Evolutionary conservation across 306 rosid genomes (phyloP).

Genomic region (Lathyrus oleraceus): DNA sequence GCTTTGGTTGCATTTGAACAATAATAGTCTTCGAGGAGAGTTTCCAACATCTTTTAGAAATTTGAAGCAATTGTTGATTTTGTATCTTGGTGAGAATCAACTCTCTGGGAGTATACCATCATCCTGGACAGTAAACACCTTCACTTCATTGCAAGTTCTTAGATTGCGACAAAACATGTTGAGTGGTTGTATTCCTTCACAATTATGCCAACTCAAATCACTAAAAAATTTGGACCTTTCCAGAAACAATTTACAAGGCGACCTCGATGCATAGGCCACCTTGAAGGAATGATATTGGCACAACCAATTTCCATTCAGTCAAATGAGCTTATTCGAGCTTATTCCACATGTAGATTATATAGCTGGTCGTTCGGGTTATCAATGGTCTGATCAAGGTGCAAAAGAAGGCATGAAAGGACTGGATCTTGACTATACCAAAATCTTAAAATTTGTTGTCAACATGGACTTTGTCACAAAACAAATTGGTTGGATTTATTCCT

Average conservation of each 20-base stretch:
- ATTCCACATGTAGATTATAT: too few relatives aligned
- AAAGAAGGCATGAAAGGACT: constrained; percentile 13
- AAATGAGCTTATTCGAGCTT: too few relatives aligned
- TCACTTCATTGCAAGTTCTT: constrained; percentile 15
- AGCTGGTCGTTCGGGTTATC: neutral
- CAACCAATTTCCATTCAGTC: neutral
- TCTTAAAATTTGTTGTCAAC: neutral
- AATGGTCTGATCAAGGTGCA: neutral
- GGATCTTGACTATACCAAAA: constrained; percentile 24
- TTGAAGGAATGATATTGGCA: neutral
- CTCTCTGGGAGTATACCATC: constrained; percentile 27
- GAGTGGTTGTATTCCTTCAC: constrained; percentile 11
- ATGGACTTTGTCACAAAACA: constrained; percentile 34
- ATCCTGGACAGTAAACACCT: neutral
- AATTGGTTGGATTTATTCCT: constrained; percentile 23
- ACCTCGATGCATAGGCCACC: constrained; percentile 23
- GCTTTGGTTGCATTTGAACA: neutral
- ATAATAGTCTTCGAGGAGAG: constrained; percentile 26
- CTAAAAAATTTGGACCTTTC: constrained; percentile 31
- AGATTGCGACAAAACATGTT: constrained; percentile 23
- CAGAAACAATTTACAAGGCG: constrained; percentile 11
- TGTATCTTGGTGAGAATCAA: constrained; percentile 36
- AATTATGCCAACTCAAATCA: constrained; percentile 14
- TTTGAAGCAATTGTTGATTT: neutral
- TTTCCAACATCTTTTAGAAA: neutral